Conservation (phyloP, 2,329 filamentous ascomycete genomes). For the Diaporthe eres region DNA sequence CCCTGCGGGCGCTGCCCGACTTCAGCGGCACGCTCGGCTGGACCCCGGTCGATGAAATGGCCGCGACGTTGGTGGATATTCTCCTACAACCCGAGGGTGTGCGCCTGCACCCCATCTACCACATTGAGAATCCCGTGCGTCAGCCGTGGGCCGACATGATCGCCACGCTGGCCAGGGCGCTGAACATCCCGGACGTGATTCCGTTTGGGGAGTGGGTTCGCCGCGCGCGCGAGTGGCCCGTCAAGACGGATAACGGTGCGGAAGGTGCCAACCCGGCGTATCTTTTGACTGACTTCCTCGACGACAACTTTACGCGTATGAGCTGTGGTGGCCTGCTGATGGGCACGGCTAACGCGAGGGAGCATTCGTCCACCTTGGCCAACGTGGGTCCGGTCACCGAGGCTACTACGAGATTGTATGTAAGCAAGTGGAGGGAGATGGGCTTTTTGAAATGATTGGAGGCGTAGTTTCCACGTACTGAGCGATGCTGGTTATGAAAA, state of each 20-base stretch:
- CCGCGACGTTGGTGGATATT: conserved; percentile 47
- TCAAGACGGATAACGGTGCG: conserved; percentile 16
- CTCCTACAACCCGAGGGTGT: conserved; percentile 19
- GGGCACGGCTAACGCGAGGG: conserved; percentile 45
- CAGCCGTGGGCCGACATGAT: conserved; percentile 30
- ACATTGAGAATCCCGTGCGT: conserved; percentile 37
- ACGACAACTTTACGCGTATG: conserved; percentile 50
- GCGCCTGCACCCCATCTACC: conserved; percentile 38
- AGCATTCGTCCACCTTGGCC: conserved; percentile 45
- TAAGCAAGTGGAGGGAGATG: conserved; percentile 8
- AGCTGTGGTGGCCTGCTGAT: conserved; percentile 50
- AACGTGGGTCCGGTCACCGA: conserved; percentile 9
- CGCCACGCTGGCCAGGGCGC: conserved; percentile 38
- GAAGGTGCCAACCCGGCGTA: conserved; percentile 48
- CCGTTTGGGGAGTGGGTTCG: conserved; percentile 49
- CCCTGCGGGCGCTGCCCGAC: conserved; percentile 57
- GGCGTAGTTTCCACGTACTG: no score
- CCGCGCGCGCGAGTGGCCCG: conserved; percentile 45
- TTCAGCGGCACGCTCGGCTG: conserved; percentile 58
- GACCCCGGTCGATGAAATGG: conserved; percentile 60
- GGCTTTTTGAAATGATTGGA: neutral
- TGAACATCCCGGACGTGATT: conserved; percentile 44
- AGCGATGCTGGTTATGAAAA: neutral
- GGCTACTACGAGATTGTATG: neutral
- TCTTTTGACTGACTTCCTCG: conserved; percentile 48